Evolutionary conservation across 2,329 filamentous ascomycete species (phyloP).

Genomic region (Diaporthe ampelina): DNA sequence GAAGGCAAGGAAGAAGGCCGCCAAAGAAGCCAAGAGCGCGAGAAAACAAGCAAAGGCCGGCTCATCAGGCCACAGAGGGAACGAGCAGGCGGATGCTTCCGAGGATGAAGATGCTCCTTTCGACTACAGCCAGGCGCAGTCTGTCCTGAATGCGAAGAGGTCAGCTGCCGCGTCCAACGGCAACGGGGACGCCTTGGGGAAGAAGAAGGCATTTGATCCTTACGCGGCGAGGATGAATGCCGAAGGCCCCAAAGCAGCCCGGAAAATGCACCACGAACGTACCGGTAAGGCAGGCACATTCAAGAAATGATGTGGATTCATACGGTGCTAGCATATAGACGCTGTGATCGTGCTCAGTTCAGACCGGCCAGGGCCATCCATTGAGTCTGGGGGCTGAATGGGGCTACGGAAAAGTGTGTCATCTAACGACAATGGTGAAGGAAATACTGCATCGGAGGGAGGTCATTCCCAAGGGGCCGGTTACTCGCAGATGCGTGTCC

Average conservation of each 20-base stretch:
- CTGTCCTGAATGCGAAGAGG: slow-evolving; percentile 49
- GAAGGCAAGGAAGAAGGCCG: slow-evolving; percentile 42
- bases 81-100: slow-evolving; percentile 36
- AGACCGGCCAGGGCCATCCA: not conserved
- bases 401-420: not conserved
- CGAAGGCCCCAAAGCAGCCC: slow-evolving; percentile 50
- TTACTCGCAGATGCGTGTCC: too few species aligned
- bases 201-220: slow-evolving; percentile 50
- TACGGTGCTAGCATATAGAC: too few species aligned
- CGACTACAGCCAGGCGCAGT: slow-evolving; percentile 53
- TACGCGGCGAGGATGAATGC: slow-evolving; percentile 48
- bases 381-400: not conserved
- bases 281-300: slow-evolving; percentile 55
- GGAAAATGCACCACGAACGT: slow-evolving; percentile 51
- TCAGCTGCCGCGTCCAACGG: slow-evolving; percentile 36
- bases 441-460: not conserved
- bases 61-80: too few species aligned
- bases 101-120: slow-evolving; percentile 51
- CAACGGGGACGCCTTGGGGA: slow-evolving; percentile 44
- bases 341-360: not conserved
- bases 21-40: slow-evolving; percentile 40
- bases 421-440: not conserved
- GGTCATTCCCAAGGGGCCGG: not conserved
- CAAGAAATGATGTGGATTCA: slow-evolving; percentile 51
- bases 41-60: slow-evolving; percentile 42